Evolutionary conservation across 306 rosid genomes (phyloP).

Genomic region (Acacia crassicarpa): DNA sequence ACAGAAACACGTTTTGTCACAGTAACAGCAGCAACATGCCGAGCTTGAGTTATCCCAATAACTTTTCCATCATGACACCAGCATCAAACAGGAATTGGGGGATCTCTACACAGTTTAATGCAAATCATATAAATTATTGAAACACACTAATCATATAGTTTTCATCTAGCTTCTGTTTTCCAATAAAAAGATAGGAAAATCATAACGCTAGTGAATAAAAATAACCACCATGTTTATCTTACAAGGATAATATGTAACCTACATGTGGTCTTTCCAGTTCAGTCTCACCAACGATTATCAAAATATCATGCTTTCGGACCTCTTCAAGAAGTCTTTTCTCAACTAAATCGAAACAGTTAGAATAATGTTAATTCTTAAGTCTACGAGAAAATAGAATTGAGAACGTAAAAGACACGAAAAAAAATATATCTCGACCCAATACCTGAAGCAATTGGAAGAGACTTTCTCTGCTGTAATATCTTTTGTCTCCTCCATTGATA

Average conservation of each 20-base stretch:
- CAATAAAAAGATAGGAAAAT: not conserved
- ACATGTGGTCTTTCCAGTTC: constrained; percentile 97
- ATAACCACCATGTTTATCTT: not conserved
- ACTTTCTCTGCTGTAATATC: no score
- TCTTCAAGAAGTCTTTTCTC: constrained; percentile 74
- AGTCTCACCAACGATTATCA: constrained; percentile 95
- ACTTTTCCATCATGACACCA: constrained; percentile 71
- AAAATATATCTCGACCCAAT: no score
- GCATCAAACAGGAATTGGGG: constrained; percentile 84
- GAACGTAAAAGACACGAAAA: no score
- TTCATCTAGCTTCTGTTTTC: not conserved
- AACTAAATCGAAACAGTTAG: constrained; percentile 36
- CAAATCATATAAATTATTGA: not conserved
- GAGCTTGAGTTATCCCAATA: constrained; percentile 88
- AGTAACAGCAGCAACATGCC: constrained; percentile 55
- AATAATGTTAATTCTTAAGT: no score
- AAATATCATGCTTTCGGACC: constrained; percentile 55
- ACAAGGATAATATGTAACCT: constrained; percentile 41
- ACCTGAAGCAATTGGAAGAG: no score
- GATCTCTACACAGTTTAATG: constrained; percentile 54
- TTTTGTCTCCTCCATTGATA: no score
- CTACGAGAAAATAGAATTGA: no score
- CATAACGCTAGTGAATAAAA: not conserved
- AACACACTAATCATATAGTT: not conserved
- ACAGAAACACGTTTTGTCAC: constrained; percentile 92